A percentile compares a stretch with the other conserved stretches of the same genome.
phyloP scores from a whole-genome alignment of 176 grass and related monocot species.

The Triticum dicoccoides region DNA sequence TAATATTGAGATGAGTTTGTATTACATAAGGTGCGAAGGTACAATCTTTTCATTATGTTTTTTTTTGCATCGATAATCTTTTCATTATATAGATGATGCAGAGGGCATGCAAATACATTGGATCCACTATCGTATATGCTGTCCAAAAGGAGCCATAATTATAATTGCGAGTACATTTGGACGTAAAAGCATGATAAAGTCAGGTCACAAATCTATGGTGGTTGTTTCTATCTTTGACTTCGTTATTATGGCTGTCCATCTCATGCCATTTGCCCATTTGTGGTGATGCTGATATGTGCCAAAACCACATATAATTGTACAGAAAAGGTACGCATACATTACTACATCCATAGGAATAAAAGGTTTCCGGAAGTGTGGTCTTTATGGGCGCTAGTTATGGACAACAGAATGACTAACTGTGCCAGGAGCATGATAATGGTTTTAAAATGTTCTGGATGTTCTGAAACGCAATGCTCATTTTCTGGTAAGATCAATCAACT shows the following conservation, averaged over 20 bases:
- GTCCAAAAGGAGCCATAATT: not conserved
- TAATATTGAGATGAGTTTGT: too few relatives aligned
- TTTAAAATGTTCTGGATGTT: too few relatives aligned
- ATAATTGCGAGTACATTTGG: not conserved
- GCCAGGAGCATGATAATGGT: not conserved
- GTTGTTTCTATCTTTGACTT: not conserved
- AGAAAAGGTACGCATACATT: not conserved
- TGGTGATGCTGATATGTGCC: slow-evolving; percentile 10
- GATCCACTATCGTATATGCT: too few relatives aligned
- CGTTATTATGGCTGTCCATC: not conserved
- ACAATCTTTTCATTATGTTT: too few relatives aligned
- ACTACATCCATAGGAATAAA: not conserved
- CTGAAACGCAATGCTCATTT: not conserved
- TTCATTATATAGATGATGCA: too few relatives aligned
- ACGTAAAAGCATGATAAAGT: not conserved
- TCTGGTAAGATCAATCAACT: not conserved
- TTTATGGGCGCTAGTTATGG: not conserved
- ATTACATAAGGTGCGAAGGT: too few relatives aligned
- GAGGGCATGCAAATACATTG: too few relatives aligned
- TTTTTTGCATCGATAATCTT: too few relatives aligned
- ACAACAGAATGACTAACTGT: not conserved
- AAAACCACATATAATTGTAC: not conserved
- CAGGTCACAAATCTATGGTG: not conserved
- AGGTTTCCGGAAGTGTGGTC: not conserved
- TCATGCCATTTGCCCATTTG: not conserved